These are phyloP conservation scores for Eragrostis curvula DNA, from an alignment of 176 grass and related monocot species.

Conservation along the genomic window DNA sequence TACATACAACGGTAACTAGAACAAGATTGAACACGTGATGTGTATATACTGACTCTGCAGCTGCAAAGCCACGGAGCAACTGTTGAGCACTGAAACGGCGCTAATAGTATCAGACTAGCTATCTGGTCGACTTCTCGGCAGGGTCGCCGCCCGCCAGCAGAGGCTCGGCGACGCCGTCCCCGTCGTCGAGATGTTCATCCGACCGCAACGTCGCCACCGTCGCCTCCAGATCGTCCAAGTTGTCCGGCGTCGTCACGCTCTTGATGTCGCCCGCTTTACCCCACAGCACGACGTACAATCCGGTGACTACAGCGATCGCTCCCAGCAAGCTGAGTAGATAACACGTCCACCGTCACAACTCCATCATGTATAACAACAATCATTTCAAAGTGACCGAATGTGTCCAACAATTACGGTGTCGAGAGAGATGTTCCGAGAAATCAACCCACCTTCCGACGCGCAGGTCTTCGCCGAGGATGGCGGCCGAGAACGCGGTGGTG, in stretches of 20 bases:
- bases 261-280: slow-evolving; percentile 46
- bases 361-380: too few relatives aligned
- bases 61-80: too few relatives aligned
- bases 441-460: slow-evolving; percentile 59
- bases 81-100: too few relatives aligned
- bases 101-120: too few relatives aligned
- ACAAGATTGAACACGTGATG: too few relatives aligned
- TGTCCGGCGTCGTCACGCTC: not conserved
- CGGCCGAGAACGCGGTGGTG: slow-evolving; percentile 52
- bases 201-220: not conserved
- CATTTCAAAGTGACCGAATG: not conserved
- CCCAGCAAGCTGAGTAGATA: slow-evolving; percentile 48
- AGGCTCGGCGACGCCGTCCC: not conserved
- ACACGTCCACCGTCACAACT: not conserved
- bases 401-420: too few relatives aligned
- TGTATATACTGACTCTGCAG: too few relatives aligned
- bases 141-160: not conserved
- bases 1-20: too few relatives aligned
- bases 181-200: not conserved
- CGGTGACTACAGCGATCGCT: slow-evolving; percentile 35
- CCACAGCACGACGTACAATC: slow-evolving; percentile 54
- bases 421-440: not conserved
- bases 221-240: not conserved
- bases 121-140: too few relatives aligned
- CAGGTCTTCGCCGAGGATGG: slow-evolving; percentile 57